Percentiles rank a stretch among this genome's conserved stretches.
These are phyloP conservation scores for Viola odorata DNA, from an alignment of 345 rosid species.

Conservation along the genomic window DNA sequence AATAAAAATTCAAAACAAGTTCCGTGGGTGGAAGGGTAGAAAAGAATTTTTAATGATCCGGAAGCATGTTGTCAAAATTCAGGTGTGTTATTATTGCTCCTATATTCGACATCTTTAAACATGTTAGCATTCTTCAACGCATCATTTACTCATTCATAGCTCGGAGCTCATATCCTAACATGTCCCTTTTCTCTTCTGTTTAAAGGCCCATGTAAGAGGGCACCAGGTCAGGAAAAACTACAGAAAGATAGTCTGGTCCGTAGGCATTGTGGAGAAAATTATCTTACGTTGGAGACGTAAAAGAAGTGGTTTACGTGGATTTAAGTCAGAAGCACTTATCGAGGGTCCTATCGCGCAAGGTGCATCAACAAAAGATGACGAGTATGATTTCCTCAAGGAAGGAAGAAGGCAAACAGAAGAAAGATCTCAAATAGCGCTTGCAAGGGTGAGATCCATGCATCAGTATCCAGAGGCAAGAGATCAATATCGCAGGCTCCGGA, in stretches of 20 bases:
- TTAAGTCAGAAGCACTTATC: slow-evolving; percentile 51
- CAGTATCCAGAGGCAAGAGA: slow-evolving; percentile 89
- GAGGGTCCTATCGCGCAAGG: slow-evolving; percentile 37
- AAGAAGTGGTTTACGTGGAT: slow-evolving; percentile 49
- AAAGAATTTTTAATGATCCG: slow-evolving; percentile 68
- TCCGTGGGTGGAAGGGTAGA: slow-evolving; percentile 84
- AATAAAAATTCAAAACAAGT: slow-evolving; percentile 74
- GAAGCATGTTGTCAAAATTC: slow-evolving; percentile 77
- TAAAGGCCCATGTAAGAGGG: slow-evolving; percentile 58
- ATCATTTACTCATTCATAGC: slow-evolving; percentile 2
- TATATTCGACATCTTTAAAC: too few species aligned
- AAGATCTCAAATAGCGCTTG: slow-evolving; percentile 70
- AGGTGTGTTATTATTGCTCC: slow-evolving; percentile 36
- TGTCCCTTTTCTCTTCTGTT: slow-evolving; percentile 13
- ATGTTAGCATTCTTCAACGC: not conserved
- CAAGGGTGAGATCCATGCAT: slow-evolving; percentile 88
- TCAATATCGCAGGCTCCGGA: slow-evolving; percentile 68
- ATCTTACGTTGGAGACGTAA: slow-evolving; percentile 75
- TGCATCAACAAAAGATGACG: slow-evolving; percentile 52
- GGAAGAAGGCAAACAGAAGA: slow-evolving; percentile 88
- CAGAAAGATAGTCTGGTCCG: slow-evolving; percentile 80
- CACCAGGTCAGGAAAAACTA: slow-evolving; percentile 43
- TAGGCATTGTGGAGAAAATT: slow-evolving; percentile 83
- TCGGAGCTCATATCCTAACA: slow-evolving; percentile 12
- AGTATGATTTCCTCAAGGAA: slow-evolving; percentile 72